phyloP scores from a whole-genome alignment of 2,329 filamentous ascomycete genomes.

The Tympanopsis confertula region DNA sequence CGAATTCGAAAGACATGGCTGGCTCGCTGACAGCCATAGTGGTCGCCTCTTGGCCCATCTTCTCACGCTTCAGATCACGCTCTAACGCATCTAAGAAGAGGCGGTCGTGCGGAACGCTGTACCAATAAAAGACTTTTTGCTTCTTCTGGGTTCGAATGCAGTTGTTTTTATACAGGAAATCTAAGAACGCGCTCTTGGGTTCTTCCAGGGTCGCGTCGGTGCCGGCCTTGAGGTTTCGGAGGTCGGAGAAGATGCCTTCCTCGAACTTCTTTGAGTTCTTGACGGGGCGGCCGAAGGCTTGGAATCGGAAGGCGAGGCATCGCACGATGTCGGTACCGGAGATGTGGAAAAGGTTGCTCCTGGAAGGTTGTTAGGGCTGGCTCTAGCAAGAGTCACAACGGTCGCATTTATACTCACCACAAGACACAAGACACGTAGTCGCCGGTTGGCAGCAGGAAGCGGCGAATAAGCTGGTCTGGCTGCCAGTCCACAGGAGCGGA shows the following conservation, averaged over 20 bases:
- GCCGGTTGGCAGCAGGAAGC: slow-evolving; percentile 89
- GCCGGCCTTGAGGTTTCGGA: slow-evolving; percentile 95
- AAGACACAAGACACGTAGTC: slow-evolving; percentile 98
- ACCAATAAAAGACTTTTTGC: slow-evolving; percentile 99
- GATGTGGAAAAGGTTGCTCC: slow-evolving; percentile 95
- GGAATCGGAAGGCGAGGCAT: slow-evolving; percentile 95
- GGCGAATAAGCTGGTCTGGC: slow-evolving; percentile 87
- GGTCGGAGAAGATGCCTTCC: slow-evolving; percentile 96
- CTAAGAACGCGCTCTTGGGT: slow-evolving; percentile 94
- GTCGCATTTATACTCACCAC: slow-evolving; percentile 36
- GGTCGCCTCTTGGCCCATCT: slow-evolving; percentile 97
- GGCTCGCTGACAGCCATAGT: slow-evolving; percentile 95
- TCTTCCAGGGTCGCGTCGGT: slow-evolving; percentile 97
- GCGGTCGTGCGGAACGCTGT: slow-evolving; percentile 94
- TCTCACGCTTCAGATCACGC: slow-evolving; percentile 94
- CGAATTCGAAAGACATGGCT: slow-evolving; percentile 95
- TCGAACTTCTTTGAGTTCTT: slow-evolving; percentile 99
- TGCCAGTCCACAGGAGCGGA: slow-evolving; percentile 98
- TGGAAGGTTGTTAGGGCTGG: background rate
- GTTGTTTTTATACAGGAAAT: slow-evolving; percentile 99
- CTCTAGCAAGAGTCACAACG: background rate
- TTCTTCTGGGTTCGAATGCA: slow-evolving; percentile 99
- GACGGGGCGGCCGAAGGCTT: slow-evolving; percentile 93
- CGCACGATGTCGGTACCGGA: slow-evolving; percentile 97
- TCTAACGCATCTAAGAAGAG: slow-evolving; percentile 95